These are phyloP conservation scores for Ceratocystis alfenasii DNA, from an alignment of 2,329 filamentous ascomycete genomes.

Conservation along the genomic window DNA sequence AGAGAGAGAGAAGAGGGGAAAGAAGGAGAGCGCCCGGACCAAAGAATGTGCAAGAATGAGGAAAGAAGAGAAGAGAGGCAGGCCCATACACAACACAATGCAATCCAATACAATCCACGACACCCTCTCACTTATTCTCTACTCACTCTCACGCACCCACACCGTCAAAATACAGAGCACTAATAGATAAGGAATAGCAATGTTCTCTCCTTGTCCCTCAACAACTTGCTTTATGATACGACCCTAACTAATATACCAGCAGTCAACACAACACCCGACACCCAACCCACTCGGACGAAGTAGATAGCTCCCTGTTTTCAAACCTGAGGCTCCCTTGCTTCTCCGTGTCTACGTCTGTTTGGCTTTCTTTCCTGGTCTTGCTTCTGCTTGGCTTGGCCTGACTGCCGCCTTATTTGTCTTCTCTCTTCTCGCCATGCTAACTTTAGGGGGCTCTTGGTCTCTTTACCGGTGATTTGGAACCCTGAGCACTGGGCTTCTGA, in stretches of 20 bases:
- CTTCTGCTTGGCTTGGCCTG: not conserved
- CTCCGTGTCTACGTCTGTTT: not conserved
- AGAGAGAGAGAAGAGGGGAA: not conserved
- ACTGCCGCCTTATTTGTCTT: not conserved
- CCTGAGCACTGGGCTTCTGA: not conserved
- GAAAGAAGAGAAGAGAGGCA: not conserved
- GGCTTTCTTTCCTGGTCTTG: not conserved
- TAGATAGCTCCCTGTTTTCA: not conserved
- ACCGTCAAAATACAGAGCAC: not conserved
- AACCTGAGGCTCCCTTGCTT: not conserved
- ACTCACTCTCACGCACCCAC: not conserved
- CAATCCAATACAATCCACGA: too few relatives aligned
- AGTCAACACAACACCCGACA: not conserved
- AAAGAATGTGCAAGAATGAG: not conserved
- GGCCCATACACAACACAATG: not conserved
- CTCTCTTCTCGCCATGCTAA: not conserved
- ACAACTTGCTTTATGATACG: not conserved
- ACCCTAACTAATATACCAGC: not conserved
- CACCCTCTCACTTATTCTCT: too few relatives aligned
- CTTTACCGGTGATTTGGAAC: constrained; percentile 4
- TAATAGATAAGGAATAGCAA: constrained; percentile 8
- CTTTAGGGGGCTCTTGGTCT: not conserved
- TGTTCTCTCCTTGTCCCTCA: constrained; percentile 6
- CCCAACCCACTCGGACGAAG: not conserved
- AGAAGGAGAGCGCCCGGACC: not conserved